Conservation (phyloP, 805 yeast genomes). For the Suhomyces sp. region DNA sequence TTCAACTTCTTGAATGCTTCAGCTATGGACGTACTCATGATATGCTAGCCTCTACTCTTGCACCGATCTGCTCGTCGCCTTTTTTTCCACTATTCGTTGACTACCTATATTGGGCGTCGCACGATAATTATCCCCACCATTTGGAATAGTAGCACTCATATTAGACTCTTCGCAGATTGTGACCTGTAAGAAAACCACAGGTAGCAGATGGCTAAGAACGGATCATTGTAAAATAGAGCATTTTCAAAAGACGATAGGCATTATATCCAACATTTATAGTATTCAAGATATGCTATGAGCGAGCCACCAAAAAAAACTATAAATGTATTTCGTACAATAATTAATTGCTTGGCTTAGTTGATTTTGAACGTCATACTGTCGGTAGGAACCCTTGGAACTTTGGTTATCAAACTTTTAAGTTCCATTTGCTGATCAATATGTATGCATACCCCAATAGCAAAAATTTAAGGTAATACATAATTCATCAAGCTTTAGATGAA, state of each 20-base stretch:
- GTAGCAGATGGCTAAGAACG: not conserved
- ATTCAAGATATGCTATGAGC: not conserved
- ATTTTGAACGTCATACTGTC: too few species aligned
- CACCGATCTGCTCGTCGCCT: not conserved
- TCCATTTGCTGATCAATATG: not conserved
- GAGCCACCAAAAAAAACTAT: not conserved
- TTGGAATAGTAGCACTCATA: not conserved
- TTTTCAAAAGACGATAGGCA: too few species aligned
- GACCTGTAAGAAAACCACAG: not conserved
- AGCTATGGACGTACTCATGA: constrained; percentile 38
- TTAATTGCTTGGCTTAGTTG: not conserved
- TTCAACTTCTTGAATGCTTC: constrained; percentile 41
- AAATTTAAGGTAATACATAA: not conserved
- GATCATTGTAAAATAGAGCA: too few species aligned
- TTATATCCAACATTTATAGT: too few species aligned
- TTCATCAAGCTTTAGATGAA: too few species aligned
- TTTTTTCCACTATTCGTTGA: not conserved
- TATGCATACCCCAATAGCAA: not conserved
- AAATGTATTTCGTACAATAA: not conserved
- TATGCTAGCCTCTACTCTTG: not conserved
- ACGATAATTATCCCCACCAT: not conserved
- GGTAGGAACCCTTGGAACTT: too few species aligned
- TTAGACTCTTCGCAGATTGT: not conserved
- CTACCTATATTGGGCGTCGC: not conserved
- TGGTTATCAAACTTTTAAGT: not conserved